A percentile compares a stretch with the other conserved stretches of the same genome.
Evolutionary conservation across 768 basidiomycete genomes (phyloP).

Genomic region (Cubamyces lactineus): DNA sequence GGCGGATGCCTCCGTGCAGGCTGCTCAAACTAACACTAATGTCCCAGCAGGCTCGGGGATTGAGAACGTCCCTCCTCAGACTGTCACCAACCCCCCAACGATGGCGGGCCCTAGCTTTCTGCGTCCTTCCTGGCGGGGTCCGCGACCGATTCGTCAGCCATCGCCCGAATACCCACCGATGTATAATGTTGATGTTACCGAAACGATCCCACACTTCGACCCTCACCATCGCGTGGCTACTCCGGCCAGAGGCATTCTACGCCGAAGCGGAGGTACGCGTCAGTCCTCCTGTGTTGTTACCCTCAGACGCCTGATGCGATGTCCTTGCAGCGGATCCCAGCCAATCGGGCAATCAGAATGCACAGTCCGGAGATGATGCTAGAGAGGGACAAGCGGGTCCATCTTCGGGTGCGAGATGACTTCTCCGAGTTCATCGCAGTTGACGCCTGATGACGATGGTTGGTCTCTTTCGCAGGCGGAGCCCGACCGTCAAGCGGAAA

Average conservation of each 20-base stretch:
- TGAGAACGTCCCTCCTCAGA: not conserved
- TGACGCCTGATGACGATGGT: not conserved
- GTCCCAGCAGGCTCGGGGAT: not conserved
- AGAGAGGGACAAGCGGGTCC: not conserved
- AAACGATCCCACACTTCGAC: no score
- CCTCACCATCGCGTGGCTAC: no score
- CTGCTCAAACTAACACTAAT: not conserved
- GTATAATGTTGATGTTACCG: no score
- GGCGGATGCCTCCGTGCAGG: not conserved
- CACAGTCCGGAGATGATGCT: not conserved
- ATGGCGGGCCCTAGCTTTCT: no score
- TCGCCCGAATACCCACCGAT: no score
- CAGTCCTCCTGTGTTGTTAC: no score
- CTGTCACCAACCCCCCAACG: no score
- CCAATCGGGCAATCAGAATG: not conserved
- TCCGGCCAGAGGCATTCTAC: no score
- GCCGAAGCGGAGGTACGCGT: no score
- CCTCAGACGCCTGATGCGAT: not conserved
- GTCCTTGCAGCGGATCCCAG: not conserved
- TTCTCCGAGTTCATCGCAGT: not conserved
- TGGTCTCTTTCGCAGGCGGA: not conserved
- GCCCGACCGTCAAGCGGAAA: not conserved
- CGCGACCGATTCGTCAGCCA: no score
- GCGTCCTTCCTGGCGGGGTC: no score
- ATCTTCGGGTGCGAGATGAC: not conserved